These are phyloP conservation scores for Cryptosporidium ryanae DNA, from an alignment of 169 alveolate species.

Conservation along the genomic window DNA sequence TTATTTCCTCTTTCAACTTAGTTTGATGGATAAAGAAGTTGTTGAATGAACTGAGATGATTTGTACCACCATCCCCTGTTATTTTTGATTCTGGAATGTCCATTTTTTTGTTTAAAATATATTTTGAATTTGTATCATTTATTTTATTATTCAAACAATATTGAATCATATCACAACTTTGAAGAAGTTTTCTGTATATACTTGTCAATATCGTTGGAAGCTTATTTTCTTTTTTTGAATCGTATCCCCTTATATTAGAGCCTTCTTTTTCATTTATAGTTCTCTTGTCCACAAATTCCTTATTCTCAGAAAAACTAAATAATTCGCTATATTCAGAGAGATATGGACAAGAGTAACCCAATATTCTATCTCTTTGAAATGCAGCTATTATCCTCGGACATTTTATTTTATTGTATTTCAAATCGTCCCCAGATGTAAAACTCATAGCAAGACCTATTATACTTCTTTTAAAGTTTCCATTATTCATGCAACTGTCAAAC, in stretches of 20 bases:
- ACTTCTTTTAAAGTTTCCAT: constrained; percentile 26
- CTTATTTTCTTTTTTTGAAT: neutral
- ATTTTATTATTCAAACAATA: neutral
- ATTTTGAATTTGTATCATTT: neutral
- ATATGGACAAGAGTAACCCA: constrained; percentile 71
- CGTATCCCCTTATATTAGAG: neutral
- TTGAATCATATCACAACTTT: constrained; percentile 61
- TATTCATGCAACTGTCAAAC: constrained; percentile 14
- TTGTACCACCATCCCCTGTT: neutral
- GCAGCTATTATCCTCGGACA: constrained; percentile 74
- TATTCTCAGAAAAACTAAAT: constrained; percentile 34
- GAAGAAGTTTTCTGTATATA: constrained; percentile 41
- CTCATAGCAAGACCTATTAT: constrained; percentile 54
- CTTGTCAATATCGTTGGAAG: constrained; percentile 68
- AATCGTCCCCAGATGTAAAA: constrained; percentile 43
- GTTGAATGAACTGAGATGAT: neutral
- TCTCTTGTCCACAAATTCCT: constrained; percentile 22
- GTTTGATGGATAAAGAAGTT: neutral
- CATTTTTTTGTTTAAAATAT: neutral
- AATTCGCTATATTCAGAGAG: constrained; percentile 27
- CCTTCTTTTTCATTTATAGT: neutral
- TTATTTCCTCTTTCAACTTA: neutral
- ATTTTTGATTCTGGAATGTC: neutral
- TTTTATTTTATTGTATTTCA: constrained; percentile 25
- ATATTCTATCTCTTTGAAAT: constrained; percentile 50